phyloP scores from a whole-genome alignment of 75 land plant genomes.

The Chamaecyparis obtusa region DNA sequence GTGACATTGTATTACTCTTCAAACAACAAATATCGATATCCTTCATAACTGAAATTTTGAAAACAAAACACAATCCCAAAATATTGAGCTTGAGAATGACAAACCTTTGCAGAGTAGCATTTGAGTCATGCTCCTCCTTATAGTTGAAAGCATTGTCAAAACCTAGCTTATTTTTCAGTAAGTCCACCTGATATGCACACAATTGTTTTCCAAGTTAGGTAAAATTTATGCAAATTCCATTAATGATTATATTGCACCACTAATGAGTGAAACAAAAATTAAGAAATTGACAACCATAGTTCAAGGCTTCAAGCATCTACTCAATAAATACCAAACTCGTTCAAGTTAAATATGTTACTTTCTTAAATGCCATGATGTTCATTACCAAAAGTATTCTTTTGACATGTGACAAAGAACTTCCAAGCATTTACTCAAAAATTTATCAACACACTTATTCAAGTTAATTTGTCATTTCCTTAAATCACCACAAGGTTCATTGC shows the following conservation, averaged over 20 bases:
- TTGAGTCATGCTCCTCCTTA: slow-evolving; percentile 54
- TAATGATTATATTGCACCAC: neutral
- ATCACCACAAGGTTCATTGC: no score
- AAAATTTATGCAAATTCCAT: neutral
- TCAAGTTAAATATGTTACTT: neutral
- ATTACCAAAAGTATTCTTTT: neutral
- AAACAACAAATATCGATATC: neutral
- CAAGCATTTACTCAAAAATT: no score
- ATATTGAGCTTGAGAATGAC: neutral
- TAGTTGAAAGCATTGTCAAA: slow-evolving; percentile 86
- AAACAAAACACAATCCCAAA: neutral
- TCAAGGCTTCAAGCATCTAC: neutral
- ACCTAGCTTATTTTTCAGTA: slow-evolving; percentile 56
- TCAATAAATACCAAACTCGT: neutral
- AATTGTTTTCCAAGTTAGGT: neutral
- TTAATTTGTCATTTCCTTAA: no score
- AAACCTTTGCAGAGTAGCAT: slow-evolving; percentile 34
- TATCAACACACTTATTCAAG: no score
- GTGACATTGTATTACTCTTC: neutral
- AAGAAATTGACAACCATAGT: neutral
- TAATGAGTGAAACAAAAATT: neutral
- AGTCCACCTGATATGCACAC: slow-evolving; percentile 30
- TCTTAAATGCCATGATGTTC: neutral
- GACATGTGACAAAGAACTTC: neutral
- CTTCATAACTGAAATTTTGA: neutral